phyloP scores from a whole-genome alignment of 2,329 filamentous ascomycete genomes.

The Trichoderma simmonsii region DNA sequence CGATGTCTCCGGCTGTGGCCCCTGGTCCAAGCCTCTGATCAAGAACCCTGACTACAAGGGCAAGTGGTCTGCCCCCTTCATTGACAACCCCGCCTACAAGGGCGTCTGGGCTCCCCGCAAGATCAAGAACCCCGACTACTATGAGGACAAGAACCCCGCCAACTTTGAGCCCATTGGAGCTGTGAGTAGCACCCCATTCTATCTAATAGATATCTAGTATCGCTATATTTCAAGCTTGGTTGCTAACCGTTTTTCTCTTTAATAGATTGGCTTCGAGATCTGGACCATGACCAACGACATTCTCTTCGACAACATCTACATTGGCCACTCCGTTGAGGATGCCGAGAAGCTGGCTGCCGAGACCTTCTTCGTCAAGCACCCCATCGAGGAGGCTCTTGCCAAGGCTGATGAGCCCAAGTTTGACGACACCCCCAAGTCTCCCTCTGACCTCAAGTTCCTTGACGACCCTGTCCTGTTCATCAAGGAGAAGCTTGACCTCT shows the following conservation, averaged over 20 bases:
- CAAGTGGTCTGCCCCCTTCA: constrained; percentile 89
- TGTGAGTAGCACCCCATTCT: constrained; percentile 54
- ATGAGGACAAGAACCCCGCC: constrained; percentile 92
- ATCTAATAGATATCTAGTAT: background rate
- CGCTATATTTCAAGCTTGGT: background rate
- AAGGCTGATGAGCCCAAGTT: constrained; percentile 76
- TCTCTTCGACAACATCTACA: constrained; percentile 99
- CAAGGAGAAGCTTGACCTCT: constrained; percentile 90
- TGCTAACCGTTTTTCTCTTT: background rate
- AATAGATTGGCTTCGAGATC: constrained; percentile 92
- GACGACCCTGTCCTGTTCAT: constrained; percentile 86
- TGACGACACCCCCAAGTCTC: constrained; percentile 61
- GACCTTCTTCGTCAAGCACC: constrained; percentile 86
- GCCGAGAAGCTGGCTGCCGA: constrained; percentile 84
- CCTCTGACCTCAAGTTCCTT: constrained; percentile 77
- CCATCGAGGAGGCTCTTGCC: constrained; percentile 76
- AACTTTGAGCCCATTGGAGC: constrained; percentile 98
- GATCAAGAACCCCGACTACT: constrained; percentile 96
- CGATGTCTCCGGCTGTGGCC: constrained; percentile 88
- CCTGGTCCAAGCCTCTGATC: constrained; percentile 87
- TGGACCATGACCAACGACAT: constrained; percentile 99
- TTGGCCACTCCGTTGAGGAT: constrained; percentile 93
- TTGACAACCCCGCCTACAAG: constrained; percentile 99
- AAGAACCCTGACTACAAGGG: constrained; percentile 98
- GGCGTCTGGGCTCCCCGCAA: constrained; percentile 90